These are phyloP conservation scores for Cornus kousa DNA, from an alignment of 148 eudicot species.

Conservation along the genomic window DNA sequence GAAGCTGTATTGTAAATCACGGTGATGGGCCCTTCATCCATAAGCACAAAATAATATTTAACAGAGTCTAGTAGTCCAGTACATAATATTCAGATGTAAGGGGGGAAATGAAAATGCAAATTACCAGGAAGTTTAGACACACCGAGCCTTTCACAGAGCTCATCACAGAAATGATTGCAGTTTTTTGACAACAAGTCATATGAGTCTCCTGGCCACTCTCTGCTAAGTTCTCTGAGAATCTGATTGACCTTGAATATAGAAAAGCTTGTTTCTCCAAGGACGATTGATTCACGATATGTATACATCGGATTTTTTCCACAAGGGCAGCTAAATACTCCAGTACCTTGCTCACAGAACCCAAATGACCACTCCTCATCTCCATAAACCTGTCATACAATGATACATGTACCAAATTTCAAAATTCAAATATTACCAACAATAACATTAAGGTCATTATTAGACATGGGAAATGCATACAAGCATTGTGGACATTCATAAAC, in stretches of 20 bases:
- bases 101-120: neutral
- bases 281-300: constrained; percentile 77
- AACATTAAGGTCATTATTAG: neutral
- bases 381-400: constrained; percentile 54
- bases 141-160: constrained; percentile 82
- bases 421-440: neutral
- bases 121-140: constrained; percentile 94
- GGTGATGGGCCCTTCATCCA: neutral
- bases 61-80: neutral
- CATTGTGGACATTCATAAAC: neutral
- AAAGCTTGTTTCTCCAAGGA: constrained; percentile 71
- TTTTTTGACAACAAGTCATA: constrained; percentile 87
- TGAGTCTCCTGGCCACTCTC: constrained; percentile 94
- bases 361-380: constrained; percentile 97
- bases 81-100: neutral
- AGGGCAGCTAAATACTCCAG: constrained; percentile 93
- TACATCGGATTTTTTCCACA: constrained; percentile 89
- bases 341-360: constrained; percentile 95
- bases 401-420: neutral
- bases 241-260: constrained; percentile 65
- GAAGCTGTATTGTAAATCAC: neutral
- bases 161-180: constrained; percentile 96
- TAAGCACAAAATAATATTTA: constrained; percentile 1
- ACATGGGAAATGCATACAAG: neutral
- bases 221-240: constrained; percentile 78